Evolutionary conservation across 1,139 yeast genomes (phyloP).

Genomic region (Casaregolazyma suthepensis): DNA sequence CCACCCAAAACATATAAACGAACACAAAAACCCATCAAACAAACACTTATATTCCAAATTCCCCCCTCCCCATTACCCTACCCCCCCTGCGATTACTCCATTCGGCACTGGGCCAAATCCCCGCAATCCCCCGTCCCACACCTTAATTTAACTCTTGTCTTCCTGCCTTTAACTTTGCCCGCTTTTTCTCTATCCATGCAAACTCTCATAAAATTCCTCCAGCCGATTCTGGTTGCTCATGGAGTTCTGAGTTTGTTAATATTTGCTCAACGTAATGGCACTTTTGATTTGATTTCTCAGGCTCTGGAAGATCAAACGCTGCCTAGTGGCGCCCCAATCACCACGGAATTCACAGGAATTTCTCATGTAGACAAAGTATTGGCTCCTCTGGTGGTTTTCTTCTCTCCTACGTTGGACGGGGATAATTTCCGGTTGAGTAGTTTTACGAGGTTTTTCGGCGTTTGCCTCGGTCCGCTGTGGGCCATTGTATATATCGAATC

Average conservation of each 20-base stretch:
- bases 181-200: neutral
- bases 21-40: neutral
- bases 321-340: neutral
- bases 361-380: neutral
- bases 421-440: neutral
- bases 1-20: no score
- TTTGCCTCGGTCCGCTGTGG: neutral
- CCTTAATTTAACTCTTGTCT: neutral
- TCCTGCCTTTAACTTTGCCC: neutral
- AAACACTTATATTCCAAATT: no score
- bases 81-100: neutral
- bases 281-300: neutral
- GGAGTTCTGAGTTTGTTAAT: neutral
- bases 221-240: neutral
- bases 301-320: neutral
- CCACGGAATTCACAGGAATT: neutral
- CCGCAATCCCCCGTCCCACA: no score
- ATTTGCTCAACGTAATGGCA: neutral
- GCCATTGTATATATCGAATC: neutral
- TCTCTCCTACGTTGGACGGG: neutral
- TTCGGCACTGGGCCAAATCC: neutral
- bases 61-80: no score
- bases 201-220: neutral
- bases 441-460: neutral
- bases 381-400: neutral